These are phyloP conservation scores for Amaranthus hypochondriacus DNA, from an alignment of 148 eudicot species.

Conservation along the genomic window DNA sequence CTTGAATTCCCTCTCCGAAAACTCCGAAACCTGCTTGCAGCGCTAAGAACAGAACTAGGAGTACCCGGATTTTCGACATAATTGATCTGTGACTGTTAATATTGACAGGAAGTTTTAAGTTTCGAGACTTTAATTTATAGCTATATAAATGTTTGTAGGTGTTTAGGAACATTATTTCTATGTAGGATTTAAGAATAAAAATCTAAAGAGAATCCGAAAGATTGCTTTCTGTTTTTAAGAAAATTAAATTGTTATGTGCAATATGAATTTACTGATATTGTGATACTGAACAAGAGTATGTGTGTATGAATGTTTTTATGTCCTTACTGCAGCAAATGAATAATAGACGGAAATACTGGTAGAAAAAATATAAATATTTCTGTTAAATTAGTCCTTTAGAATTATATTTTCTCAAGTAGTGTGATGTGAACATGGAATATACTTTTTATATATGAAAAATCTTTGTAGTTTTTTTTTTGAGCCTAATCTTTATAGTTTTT, in stretches of 20 bases:
- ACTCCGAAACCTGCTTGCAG: constrained; percentile 4
- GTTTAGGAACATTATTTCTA: background rate
- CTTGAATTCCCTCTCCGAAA: constrained; percentile 7
- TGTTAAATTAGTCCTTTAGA: background rate
- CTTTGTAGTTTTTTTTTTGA: background rate
- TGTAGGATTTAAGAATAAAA: background rate
- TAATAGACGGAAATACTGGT: background rate
- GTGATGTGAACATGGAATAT: background rate
- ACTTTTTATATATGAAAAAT: background rate
- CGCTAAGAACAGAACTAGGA: constrained; percentile 15
- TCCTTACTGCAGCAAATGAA: background rate
- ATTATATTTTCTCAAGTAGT: background rate
- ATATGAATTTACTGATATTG: background rate
- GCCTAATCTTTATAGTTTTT: background rate
- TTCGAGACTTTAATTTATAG: background rate
- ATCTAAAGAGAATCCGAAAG: constrained; percentile 3
- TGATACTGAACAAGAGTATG: background rate
- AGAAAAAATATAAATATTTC: background rate
- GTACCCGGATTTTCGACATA: constrained; percentile 19
- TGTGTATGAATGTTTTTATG: background rate
- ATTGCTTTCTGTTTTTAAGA: background rate
- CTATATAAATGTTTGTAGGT: background rate
- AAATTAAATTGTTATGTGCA: background rate
- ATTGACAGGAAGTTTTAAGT: background rate
- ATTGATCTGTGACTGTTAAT: constrained; percentile 2